Base-by-base conservation (phyloP, 2,329 filamentous ascomycete species). In the Arthrobotrys sphaeroides region DNA sequence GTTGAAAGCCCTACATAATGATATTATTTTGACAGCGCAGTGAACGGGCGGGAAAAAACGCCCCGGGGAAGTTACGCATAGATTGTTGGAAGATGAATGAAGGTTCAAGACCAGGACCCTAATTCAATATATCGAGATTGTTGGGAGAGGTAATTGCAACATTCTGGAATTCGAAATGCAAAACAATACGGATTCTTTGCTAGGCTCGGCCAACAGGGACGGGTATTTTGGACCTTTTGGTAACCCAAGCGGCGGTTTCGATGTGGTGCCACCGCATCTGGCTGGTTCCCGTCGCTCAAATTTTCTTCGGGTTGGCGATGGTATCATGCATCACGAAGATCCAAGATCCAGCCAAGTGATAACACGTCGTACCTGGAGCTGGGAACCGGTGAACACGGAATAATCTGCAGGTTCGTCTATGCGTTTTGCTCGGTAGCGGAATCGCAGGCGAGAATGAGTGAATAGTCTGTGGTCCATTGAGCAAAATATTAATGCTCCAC, bases 331-430 rank as follows among this genome's bases (percentile, higher is more conserved):
- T 36, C 16, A 31, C 26, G 31, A 55, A 55, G 49, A 55, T 38
- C 28, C 31, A 55, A 55, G 51, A 55, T 55, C 51, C 51, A 55
- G 51, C 51, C 51, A 55, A 55, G 51, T 38, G 51, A 55, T 36
- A 55, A 55, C 51, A 55, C 51, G 51, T 55, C 51, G 51, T 55
- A 55, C 51, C 51, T 55, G 31, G 51, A 55, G 51, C 51, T 55
- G 20, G 51, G 31, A 55, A 55, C 28, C 51, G 51, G 51, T 55
- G 28, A 55, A 55, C 51, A 55, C 51, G 51, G 51, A 24, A 22
- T 24, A 20, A 24, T 24, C 18, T 55, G 51, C 51, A 55, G 28
- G 51, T 55, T 55, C 31, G 51, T 55, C 18, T 38, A 20, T 55
- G 51, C 31, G 10, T 55, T 5, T 22, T 38, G n/a, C 51, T 24